Base-by-base conservation (phyloP, 1,139 yeast species). In the Diutina sp. region DNA sequence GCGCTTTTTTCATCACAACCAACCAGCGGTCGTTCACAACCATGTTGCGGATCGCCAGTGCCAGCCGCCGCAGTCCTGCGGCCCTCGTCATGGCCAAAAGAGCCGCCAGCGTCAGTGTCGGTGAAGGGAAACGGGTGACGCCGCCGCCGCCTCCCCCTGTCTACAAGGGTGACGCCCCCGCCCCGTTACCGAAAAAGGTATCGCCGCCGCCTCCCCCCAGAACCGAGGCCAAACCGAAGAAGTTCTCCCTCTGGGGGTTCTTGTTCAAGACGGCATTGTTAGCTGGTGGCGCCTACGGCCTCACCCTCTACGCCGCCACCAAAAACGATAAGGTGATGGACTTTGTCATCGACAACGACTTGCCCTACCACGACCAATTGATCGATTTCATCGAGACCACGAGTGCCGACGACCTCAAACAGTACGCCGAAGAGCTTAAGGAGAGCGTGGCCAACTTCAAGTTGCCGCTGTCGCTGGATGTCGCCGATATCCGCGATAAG, bases 261-360 rank as follows among this genome's bases (percentile, higher is more conserved):
- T 62, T 76, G 51, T 64, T 75, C 61, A 69, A 68, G 56, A 64
- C 74, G 21, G 62, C 72, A 14, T 58, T 72, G 8, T 58, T 68
- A 30, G 69, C 72, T 2, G 62, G 72, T 6, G 65, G 68, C 18
- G 67, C 65, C 7, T 76, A 76, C 58, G 79, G 78, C 4, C 73
- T 74, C 11, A 69, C 76, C 9, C 66, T 76, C 59, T 76, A 64
- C 60, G 72, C 63, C 46, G 79, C 80, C 58, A 75, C 79, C 58
- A 76, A 75, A 63, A 75, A 72, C 61, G 79, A 76, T 57, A 67
- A 67, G 55, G 78, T 76, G 18, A 68, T 75, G 74, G 79, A 76
- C 63, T 75, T 74, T 60, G 78, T 76, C 51, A 70, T 74, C 57
- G 80, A 76, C 60, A 63, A 74, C 56, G 74, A 75, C 58, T 71